Percentiles rank a stretch among this genome's conserved stretches.
These are phyloP conservation scores for Amanita pallidorosea DNA, from an alignment of 768 basidiomycete species.

Conservation along the genomic window DNA sequence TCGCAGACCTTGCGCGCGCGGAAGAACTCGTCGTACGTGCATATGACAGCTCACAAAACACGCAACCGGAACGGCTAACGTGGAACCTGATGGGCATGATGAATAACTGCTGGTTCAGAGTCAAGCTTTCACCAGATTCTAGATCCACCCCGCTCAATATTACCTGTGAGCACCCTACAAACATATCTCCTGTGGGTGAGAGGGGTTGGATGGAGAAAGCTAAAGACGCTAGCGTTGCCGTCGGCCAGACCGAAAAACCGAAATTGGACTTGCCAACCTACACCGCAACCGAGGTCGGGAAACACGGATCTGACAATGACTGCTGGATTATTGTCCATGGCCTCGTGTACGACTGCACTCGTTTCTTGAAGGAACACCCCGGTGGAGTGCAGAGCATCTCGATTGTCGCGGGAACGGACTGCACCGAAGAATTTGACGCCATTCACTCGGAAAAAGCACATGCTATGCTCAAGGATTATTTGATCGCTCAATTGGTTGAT, in stretches of 20 bases:
- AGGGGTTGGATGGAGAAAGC: slow-evolving; percentile 58
- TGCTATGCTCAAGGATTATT: slow-evolving; percentile 34
- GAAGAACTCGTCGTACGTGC: slow-evolving; percentile 35
- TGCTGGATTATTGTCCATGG: background rate
- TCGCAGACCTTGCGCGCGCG: slow-evolving; percentile 22
- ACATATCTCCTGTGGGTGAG: slow-evolving; percentile 20
- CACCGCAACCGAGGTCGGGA: background rate
- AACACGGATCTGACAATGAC: background rate
- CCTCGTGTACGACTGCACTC: slow-evolving; percentile 40
- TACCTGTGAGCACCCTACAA: slow-evolving; percentile 37
- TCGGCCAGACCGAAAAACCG: background rate
- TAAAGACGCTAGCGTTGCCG: slow-evolving; percentile 16
- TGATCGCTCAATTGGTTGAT: slow-evolving; percentile 38
- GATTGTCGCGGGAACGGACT: slow-evolving; percentile 46
- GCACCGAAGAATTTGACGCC: slow-evolving; percentile 54
- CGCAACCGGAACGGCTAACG: slow-evolving; percentile 48
- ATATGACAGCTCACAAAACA: slow-evolving; percentile 40
- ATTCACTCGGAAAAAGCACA: slow-evolving; percentile 48
- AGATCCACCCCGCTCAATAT: slow-evolving; percentile 32
- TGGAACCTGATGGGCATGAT: slow-evolving; percentile 54
- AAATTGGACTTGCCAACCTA: background rate
- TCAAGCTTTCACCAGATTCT: background rate
- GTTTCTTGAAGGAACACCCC: slow-evolving; percentile 44
- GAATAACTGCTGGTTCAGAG: slow-evolving; percentile 39
- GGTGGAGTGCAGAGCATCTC: slow-evolving; percentile 46